These are phyloP conservation scores for Calonectria pteridis DNA, from an alignment of 2,329 filamentous ascomycete species.

Conservation along the genomic window DNA sequence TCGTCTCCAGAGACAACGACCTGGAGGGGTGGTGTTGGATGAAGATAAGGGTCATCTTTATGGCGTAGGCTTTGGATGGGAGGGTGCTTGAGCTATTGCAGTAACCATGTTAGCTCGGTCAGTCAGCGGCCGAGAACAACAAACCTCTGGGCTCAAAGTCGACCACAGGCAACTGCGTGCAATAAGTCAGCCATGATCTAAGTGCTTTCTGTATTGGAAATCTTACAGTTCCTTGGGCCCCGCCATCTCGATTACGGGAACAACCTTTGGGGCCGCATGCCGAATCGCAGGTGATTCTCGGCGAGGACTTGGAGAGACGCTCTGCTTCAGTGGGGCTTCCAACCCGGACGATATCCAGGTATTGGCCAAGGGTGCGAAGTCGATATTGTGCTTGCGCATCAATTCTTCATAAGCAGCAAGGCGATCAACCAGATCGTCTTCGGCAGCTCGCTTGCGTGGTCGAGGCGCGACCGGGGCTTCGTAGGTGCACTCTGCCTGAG, in stretches of 20 bases:
- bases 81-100: conserved; percentile 39
- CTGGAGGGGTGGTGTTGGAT: conserved; percentile 26
- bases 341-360: conserved; percentile 42
- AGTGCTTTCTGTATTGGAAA: accelerated
- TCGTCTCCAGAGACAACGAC: neutral
- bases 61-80: conserved; percentile 33
- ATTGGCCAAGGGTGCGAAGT: conserved; percentile 35
- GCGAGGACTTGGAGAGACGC: neutral
- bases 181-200: accelerated
- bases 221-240: conserved; percentile 22
- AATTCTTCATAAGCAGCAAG: conserved; percentile 45
- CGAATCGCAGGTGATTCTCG: neutral
- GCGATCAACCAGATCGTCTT: conserved; percentile 43
- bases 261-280: neutral
- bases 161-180: conserved; percentile 37
- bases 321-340: conserved; percentile 12
- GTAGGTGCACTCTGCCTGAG: conserved; percentile 44
- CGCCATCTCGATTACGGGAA: neutral
- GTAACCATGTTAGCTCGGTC: neutral
- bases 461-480: conserved; percentile 32
- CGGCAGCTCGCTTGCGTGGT: conserved; percentile 44
- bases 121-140: accelerated
- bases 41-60: conserved; percentile 37
- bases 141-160: conserved; percentile 33
- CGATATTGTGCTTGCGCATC: conserved; percentile 43